Conservation (phyloP, 345 rosid species). For the Ailanthus altissimus region DNA sequence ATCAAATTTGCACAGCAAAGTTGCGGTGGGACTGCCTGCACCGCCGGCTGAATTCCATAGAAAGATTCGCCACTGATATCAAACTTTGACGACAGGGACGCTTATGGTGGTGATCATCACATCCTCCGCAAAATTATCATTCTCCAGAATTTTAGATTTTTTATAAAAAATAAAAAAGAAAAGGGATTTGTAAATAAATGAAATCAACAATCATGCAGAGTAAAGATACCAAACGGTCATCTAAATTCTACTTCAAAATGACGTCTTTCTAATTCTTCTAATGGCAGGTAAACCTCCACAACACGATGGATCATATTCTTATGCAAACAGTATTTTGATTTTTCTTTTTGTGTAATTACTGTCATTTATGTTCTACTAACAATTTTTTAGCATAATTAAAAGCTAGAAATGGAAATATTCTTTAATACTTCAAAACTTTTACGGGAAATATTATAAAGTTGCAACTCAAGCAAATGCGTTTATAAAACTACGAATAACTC, state of each 20-base stretch:
- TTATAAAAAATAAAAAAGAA: no score
- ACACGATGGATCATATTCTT: neutral
- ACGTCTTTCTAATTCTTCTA: neutral
- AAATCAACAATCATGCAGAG: neutral
- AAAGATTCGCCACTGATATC: slow-evolving; percentile 30
- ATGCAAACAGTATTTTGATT: neutral
- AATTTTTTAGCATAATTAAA: no score
- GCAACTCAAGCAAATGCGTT: no score
- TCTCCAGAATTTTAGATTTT: neutral
- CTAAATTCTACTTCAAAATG: neutral
- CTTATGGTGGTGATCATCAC: slow-evolving; percentile 28
- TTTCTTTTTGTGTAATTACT: neutral
- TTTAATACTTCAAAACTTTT: no score
- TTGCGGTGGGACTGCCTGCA: slow-evolving; percentile 13
- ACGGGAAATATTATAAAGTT: no score
- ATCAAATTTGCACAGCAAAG: neutral
- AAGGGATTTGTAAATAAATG: neutral
- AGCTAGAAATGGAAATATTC: no score
- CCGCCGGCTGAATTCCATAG: neutral
- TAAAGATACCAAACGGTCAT: neutral
- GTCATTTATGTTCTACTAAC: no score
- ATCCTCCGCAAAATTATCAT: neutral
- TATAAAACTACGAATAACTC: no score
- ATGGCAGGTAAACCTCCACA: neutral
- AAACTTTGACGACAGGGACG: slow-evolving; percentile 24